These are phyloP conservation scores for Noccaea caerulescens DNA, from an alignment of 345 rosid genomes.

Conservation along the genomic window DNA sequence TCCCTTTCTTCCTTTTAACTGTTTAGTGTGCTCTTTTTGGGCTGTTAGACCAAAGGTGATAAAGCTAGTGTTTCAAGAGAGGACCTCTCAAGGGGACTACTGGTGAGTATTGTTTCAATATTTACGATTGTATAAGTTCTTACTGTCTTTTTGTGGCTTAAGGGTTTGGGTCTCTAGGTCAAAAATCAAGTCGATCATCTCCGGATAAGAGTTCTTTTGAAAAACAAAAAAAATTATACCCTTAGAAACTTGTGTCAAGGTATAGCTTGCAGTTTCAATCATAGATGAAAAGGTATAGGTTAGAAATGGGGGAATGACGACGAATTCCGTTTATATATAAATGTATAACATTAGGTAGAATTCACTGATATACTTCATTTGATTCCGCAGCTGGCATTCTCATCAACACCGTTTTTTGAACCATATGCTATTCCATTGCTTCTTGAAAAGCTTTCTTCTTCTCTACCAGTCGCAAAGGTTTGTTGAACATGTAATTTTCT, in stretches of 20 bases:
- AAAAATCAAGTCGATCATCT: background rate
- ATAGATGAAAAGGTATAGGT: constrained; percentile 7
- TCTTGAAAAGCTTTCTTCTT: constrained; percentile 91
- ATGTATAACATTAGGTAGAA: background rate
- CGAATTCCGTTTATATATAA: background rate
- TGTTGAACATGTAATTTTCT: constrained; percentile 8
- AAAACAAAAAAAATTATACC: background rate
- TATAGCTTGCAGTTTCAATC: constrained; percentile 12
- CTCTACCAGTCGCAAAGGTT: constrained; percentile 86
- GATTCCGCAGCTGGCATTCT: constrained; percentile 66
- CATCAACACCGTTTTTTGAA: constrained; percentile 87
- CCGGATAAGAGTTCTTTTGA: background rate
- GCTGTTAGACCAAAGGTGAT: constrained; percentile 60
- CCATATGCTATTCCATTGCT: constrained; percentile 86
- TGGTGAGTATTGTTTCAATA: constrained; percentile 54
- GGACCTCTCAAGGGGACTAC: constrained; percentile 73
- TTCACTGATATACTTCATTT: constrained; percentile 29
- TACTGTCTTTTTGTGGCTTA: constrained; percentile 18
- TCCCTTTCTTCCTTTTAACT: constrained; percentile 6
- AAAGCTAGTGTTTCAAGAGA: constrained; percentile 65
- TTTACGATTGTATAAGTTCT: constrained; percentile 23
- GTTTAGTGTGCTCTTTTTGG: constrained; percentile 7
- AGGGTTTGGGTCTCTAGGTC: background rate
- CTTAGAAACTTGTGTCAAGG: constrained; percentile 3
- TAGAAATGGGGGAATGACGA: background rate